A percentile compares a stretch with the other conserved stretches of the same genome.
phyloP scores from a whole-genome alignment of 78 protist species.

The Planoprotostelium fungivorum region DNA sequence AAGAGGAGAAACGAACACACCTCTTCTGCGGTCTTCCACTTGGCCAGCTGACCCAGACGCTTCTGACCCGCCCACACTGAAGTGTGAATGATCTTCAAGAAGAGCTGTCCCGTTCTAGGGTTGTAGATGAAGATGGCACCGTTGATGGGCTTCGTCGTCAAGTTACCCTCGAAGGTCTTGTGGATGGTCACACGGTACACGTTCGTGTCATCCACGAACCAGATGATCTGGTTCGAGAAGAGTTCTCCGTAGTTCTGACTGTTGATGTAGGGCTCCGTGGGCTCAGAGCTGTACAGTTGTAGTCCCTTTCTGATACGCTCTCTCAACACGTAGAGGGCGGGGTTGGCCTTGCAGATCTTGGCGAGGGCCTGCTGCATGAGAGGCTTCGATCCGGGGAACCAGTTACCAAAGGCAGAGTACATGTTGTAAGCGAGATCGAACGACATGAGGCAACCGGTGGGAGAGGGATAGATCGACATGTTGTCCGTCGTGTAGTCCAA shows the following conservation, averaged over 20 bases:
- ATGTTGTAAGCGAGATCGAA: constrained; percentile 98
- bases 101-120: constrained; percentile 99
- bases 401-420: constrained; percentile 94
- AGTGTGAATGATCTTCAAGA: constrained; percentile 98
- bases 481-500: constrained; percentile 97
- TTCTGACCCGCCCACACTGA: constrained; percentile 99
- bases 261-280: constrained; percentile 84
- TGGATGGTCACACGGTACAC: constrained; percentile 99
- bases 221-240: constrained; percentile 94
- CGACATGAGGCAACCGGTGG: constrained; percentile 96
- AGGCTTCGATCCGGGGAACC: constrained; percentile 97
- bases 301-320: constrained; percentile 99
- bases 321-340: constrained; percentile 96
- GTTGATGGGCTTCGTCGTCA: constrained; percentile 97
- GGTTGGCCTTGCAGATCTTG: constrained; percentile 94
- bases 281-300: constrained; percentile 93
- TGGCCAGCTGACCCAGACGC: constrained; percentile 98
- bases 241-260: constrained; percentile 97
- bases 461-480: constrained; percentile 98
- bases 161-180: constrained; percentile 96
- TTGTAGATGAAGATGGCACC: constrained; percentile 99
- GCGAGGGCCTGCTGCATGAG: constrained; percentile 94
- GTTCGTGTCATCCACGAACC: constrained; percentile 99
- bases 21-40: constrained; percentile 97
- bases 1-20: background rate